Evolutionary conservation across 2,329 filamentous ascomycete species (phyloP).

Genomic region (Talaromyces sp.): DNA sequence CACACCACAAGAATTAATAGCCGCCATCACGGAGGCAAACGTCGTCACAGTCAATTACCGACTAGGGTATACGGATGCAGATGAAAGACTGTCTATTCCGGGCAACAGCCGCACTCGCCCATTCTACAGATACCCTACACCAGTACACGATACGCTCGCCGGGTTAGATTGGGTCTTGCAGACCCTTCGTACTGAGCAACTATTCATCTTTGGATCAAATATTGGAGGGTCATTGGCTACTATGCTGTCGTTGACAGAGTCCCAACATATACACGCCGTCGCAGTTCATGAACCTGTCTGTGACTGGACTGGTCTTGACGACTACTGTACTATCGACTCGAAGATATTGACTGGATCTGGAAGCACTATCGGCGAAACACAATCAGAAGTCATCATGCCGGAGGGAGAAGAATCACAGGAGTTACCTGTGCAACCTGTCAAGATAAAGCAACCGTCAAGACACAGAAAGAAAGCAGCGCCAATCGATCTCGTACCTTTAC

Average conservation of each 20-base stretch:
- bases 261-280: constrained; percentile 33
- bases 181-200: constrained; percentile 30
- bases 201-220: constrained; percentile 37
- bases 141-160: constrained; percentile 40
- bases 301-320: constrained; percentile 44
- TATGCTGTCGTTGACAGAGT: constrained; percentile 45
- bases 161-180: constrained; percentile 41
- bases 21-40: constrained; percentile 34
- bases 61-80: constrained; percentile 27
- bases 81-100: not conserved
- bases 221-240: constrained; percentile 44
- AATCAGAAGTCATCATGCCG: not conserved
- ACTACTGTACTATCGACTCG: constrained; percentile 33
- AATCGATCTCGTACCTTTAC: constrained; percentile 36
- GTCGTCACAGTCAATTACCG: constrained; percentile 46
- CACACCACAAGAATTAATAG: constrained; percentile 30
- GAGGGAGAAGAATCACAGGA: constrained; percentile 5
- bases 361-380: constrained; percentile 8
- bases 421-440: constrained; percentile 9
- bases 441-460: constrained; percentile 23
- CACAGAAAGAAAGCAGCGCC: constrained; percentile 23
- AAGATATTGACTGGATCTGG: not conserved
- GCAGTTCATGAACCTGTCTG: constrained; percentile 38
- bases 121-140: constrained; percentile 36
- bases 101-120: not conserved